These are phyloP conservation scores for Plasmopara halstedii DNA, from an alignment of 352 stramenopile species.

Conservation along the genomic window DNA sequence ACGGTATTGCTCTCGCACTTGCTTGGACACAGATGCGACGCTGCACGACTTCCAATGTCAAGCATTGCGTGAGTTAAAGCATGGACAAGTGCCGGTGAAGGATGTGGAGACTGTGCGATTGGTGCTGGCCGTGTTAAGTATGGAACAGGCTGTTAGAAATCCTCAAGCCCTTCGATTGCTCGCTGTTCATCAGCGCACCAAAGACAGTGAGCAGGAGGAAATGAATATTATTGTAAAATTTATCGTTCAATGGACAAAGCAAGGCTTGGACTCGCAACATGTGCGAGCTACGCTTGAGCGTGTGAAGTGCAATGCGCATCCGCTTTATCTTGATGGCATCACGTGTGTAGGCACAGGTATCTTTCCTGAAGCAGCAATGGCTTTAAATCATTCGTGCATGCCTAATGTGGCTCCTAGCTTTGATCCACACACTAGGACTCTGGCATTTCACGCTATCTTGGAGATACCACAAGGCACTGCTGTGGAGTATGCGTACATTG, in stretches of 20 bases:
- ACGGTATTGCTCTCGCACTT: slow-evolving; percentile 45
- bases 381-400: slow-evolving; percentile 58
- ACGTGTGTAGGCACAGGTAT: slow-evolving; percentile 39
- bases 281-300: slow-evolving; percentile 27
- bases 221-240: slow-evolving; percentile 4
- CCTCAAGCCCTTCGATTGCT: slow-evolving; percentile 23
- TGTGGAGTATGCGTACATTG: slow-evolving; percentile 55
- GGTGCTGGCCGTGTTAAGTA: slow-evolving; percentile 41
- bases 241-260: slow-evolving; percentile 4
- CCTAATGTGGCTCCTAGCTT: slow-evolving; percentile 56
- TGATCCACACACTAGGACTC: slow-evolving; percentile 30
- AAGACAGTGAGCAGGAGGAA: background rate
- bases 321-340: slow-evolving; percentile 35
- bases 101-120: slow-evolving; percentile 44
- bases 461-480: slow-evolving; percentile 20
- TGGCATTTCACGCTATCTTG: slow-evolving; percentile 38
- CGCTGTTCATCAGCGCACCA: slow-evolving; percentile 3
- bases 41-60: slow-evolving; percentile 50
- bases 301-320: slow-evolving; percentile 54
- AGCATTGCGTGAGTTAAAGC: slow-evolving; percentile 19
- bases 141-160: slow-evolving; percentile 43
- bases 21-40: slow-evolving; percentile 28
- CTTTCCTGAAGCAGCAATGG: slow-evolving; percentile 62
- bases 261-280: slow-evolving; percentile 15
- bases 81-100: background rate